These are phyloP conservation scores for Plenodomus lindquistii DNA, from an alignment of 2,329 filamentous ascomycete species.

Conservation along the genomic window DNA sequence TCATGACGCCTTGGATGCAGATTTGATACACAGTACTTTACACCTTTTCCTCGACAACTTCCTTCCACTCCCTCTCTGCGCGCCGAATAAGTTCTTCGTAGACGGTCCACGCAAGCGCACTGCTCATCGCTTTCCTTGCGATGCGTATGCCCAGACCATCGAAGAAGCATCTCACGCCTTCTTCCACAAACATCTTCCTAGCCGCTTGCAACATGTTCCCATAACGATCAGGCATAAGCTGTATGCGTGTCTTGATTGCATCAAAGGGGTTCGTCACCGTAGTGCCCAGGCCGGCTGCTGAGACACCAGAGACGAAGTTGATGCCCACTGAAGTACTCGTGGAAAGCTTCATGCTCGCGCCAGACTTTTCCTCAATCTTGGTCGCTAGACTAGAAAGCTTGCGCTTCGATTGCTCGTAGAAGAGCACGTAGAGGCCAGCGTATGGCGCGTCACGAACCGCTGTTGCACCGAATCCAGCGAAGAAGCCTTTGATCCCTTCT, in stretches of 20 bases:
- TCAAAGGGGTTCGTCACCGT: slow-evolving; percentile 95
- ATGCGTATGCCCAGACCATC: slow-evolving; percentile 86
- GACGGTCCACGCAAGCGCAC: slow-evolving; percentile 94
- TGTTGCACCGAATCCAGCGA: slow-evolving; percentile 91
- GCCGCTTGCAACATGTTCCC: slow-evolving; percentile 79
- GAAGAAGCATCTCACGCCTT: slow-evolving; percentile 79
- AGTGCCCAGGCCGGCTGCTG: slow-evolving; percentile 82
- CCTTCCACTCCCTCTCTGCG: slow-evolving; percentile 56
- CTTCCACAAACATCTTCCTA: slow-evolving; percentile 76
- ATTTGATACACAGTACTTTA: slow-evolving; percentile 9
- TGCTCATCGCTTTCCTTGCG: slow-evolving; percentile 87
- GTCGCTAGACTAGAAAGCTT: slow-evolving; percentile 52
- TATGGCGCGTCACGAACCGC: slow-evolving; percentile 95
- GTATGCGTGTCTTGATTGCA: slow-evolving; percentile 91
- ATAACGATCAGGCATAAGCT: slow-evolving; percentile 83
- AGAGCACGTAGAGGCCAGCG: slow-evolving; percentile 89
- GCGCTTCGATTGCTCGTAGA: slow-evolving; percentile 85
- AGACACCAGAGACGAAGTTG: slow-evolving; percentile 81
- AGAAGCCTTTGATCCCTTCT: slow-evolving; percentile 83
- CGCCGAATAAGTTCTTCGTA: slow-evolving; percentile 91
- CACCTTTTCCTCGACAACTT: slow-evolving; percentile 31
- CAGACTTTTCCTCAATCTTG: slow-evolving; percentile 31
- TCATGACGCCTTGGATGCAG: slow-evolving; percentile 5
- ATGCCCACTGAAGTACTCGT: slow-evolving; percentile 63
- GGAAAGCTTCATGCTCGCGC: slow-evolving; percentile 27